A percentile compares a stretch with the other conserved stretches of the same genome.
phyloP scores from a whole-genome alignment of 2,329 filamentous ascomycete genomes.

The Blastomyces parvus region DNA sequence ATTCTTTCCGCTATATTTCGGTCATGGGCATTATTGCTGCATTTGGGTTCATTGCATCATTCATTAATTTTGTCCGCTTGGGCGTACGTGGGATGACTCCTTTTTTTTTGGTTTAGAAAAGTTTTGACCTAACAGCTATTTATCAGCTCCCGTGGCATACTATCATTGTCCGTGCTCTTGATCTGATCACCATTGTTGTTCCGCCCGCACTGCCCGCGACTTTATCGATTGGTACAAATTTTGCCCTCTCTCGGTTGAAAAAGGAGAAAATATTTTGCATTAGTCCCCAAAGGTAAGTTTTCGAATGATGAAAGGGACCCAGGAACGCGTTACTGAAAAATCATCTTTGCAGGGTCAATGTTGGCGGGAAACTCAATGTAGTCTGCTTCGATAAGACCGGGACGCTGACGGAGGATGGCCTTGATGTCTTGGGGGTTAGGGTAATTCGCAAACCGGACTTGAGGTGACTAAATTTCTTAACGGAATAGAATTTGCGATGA shows the following conservation, averaged over 20 bases:
- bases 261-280: constrained; percentile 93
- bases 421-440: constrained; percentile 84
- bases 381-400: constrained; percentile 87
- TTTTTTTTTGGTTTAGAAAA: background rate
- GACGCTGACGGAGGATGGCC: constrained; percentile 69
- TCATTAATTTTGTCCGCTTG: constrained; percentile 85
- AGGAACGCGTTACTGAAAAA: background rate
- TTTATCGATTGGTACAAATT: constrained; percentile 91
- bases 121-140: constrained; percentile 17
- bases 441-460: constrained; percentile 57
- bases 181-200: constrained; percentile 95
- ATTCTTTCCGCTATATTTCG: constrained; percentile 94
- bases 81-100: constrained; percentile 36
- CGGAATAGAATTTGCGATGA: background rate
- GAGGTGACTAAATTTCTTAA: constrained; percentile 22
- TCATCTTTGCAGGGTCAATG: constrained; percentile 59
- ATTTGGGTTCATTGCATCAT: constrained; percentile 79
- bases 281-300: constrained; percentile 62
- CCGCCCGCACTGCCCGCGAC: constrained; percentile 91
- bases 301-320: background rate
- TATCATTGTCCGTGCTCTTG: constrained; percentile 83
- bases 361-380: constrained; percentile 79
- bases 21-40: constrained; percentile 86
- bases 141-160: constrained; percentile 66
- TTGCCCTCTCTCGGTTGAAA: constrained; percentile 77